These are phyloP conservation scores for Hanseniaspora gamundiae DNA, from an alignment of 1,139 yeast genomes.

Conservation along the genomic window DNA sequence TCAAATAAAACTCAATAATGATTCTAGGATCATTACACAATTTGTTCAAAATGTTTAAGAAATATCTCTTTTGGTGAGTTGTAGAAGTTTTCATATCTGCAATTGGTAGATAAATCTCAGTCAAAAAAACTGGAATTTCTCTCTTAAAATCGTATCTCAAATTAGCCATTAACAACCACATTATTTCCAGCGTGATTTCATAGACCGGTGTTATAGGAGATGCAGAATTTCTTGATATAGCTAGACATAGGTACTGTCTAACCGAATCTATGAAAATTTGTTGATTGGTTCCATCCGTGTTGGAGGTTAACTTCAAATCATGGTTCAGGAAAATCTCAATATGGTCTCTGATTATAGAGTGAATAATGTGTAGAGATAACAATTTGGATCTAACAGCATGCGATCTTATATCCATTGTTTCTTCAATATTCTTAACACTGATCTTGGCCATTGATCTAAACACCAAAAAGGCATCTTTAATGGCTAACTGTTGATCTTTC, in stretches of 20 bases:
- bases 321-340: slow-evolving; percentile 68
- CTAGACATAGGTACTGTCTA: slow-evolving; percentile 71
- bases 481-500: slow-evolving; percentile 59
- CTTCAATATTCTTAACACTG: slow-evolving; percentile 69
- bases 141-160: slow-evolving; percentile 78
- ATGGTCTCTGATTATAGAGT: slow-evolving; percentile 74
- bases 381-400: slow-evolving; percentile 88
- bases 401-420: slow-evolving; percentile 75
- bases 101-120: slow-evolving; percentile 88
- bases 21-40: slow-evolving; percentile 83
- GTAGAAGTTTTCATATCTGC: slow-evolving; percentile 88
- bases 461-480: slow-evolving; percentile 85
- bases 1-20: slow-evolving; percentile 80
- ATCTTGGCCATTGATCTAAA: slow-evolving; percentile 92
- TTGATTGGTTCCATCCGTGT: slow-evolving; percentile 34
- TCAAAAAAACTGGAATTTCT: slow-evolving; percentile 88
- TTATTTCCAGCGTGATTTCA: slow-evolving; percentile 83
- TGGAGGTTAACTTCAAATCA: slow-evolving; percentile 46
- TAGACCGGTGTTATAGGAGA: slow-evolving; percentile 86
- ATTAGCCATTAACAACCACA: slow-evolving; percentile 78
- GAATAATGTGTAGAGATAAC: slow-evolving; percentile 76
- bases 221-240: slow-evolving; percentile 85
- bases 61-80: slow-evolving; percentile 80
- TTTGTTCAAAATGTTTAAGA: slow-evolving; percentile 65
- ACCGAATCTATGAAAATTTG: slow-evolving; percentile 59